Evolutionary conservation across 2,329 filamentous ascomycete species (phyloP).

Genomic region (Dothiorella sarmentorum): DNA sequence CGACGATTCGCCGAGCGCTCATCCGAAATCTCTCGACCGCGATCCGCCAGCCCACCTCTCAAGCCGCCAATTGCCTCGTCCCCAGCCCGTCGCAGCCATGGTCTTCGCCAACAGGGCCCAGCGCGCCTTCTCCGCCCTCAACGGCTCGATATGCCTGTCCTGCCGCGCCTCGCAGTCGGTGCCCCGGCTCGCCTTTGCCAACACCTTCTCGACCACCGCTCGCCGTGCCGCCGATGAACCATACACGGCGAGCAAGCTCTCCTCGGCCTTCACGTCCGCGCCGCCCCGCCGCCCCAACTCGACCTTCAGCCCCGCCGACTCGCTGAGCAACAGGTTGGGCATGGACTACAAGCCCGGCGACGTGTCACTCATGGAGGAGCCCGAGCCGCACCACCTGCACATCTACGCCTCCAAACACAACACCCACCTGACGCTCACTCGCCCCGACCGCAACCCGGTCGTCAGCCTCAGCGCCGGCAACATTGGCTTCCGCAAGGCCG

Average conservation of each 20-base stretch:
- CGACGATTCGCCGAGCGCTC: constrained; percentile 1
- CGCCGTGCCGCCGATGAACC: background rate
- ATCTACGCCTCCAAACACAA: constrained; percentile 89
- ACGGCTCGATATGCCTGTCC: constrained; percentile 3
- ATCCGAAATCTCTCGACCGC: constrained; percentile 6
- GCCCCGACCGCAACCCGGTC: constrained; percentile 74
- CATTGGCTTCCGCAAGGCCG: constrained; percentile 83
- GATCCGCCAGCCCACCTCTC: background rate
- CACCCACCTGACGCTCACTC: constrained; percentile 85
- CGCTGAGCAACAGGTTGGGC: background rate
- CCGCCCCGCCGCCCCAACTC: background rate
- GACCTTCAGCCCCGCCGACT: background rate
- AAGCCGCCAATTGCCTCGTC: background rate
- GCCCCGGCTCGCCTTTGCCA: background rate
- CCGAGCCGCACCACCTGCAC: constrained; percentile 78
- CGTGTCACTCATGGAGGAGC: background rate
- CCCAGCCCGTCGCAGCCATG: background rate
- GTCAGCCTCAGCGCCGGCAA: constrained; percentile 80
- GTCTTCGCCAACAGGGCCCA: background rate
- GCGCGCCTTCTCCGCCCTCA: constrained; percentile 6
- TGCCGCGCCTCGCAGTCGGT: constrained; percentile 1
- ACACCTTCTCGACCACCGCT: constrained; percentile 8
- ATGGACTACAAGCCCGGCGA: background rate
- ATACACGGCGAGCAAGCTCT: background rate
- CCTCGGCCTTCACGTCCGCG: background rate